Evolutionary conservation across 1,139 yeast genomes (phyloP), one percentile per base, ranked within the genome.

Genomic region (Geotrichum cucujoidarum): DNA sequence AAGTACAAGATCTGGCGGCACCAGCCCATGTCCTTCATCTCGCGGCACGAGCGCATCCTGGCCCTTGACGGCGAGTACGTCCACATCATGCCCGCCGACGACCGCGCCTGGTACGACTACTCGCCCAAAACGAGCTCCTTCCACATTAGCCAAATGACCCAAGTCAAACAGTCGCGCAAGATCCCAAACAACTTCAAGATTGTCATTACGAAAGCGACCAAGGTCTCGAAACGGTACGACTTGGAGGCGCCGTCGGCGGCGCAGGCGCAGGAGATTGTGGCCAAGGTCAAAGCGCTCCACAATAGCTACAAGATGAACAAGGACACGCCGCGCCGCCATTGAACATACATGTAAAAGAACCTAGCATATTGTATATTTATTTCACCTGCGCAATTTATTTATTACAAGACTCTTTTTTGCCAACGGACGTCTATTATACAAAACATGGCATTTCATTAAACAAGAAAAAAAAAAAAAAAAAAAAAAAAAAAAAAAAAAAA

Each of bases 1-100:
- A 77, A 74, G 56, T 79, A 90, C 79, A 83, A 79, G 34, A 95
- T 92, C 1, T 87, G 89, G 86, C 75, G 97, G 57, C 78, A 94
- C 53, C 92, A 89, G 60, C 88, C 82, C 45, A 80, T 90, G 72
- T 82, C 95, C 0, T 83, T 92, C 58, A 78, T 85, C 54, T 80
- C 81, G 50, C 77, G 89, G 47, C 87, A 88, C 53, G 95, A 90
- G 57, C 80, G 94, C 57, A 78, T 89, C 1, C 71, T 92, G 43
- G 90, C 95, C 1, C 78, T 92, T 40, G 97, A 92, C 65, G 97
- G 97, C 18, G 96, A 89, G 60, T 90, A 89, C 61, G 80, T 92
- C 14, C 94, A 92, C 62, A 76, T 92, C 47, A 80, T 90, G 59
- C 97, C 97, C 1, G 80, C 90, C 1, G 86, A 83, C 52, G 80